Base-by-base conservation (phyloP, 192 early-diverging fungal genomes). In the Geranomyces michiganensis region DNA sequence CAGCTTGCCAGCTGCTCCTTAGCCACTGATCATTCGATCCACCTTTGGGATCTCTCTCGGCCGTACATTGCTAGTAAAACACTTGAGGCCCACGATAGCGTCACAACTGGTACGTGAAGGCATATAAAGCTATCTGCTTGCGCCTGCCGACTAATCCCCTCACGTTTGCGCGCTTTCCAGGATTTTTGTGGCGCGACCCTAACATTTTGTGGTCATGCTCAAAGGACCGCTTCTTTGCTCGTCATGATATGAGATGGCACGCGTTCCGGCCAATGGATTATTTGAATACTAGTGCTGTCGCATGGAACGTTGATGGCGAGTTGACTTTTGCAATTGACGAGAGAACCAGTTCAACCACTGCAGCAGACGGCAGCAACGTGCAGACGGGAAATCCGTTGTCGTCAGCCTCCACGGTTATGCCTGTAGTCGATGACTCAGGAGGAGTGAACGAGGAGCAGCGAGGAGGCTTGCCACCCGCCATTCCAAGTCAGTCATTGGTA, bases 1-100 rank as follows among this genome's bases (percentile, higher is more conserved):
- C 89, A 93, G 63, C 81, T 94, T 53, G 92, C 92, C n/a, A 85
- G 85, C 0, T 90, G 87, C 61, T 74, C 88, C 4, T 80, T 93
- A 43, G 55, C 76, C 14, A 83, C 80, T 12, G 92, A 92, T 69
- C 73, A 74, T 33, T 67, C 84, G 22, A 81, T 94, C n/a, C 88
- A 89, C 51, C 70, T 91, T 0, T 94, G 90, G 89, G 90, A 93
- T 79, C 67, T 92, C 4, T 74, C 82, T 15, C 71, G 90, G 47
- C 88, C 89, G 7, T 88, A 85, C 74, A 82, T 94, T 24, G 79
- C 93, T 9, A 77, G 86, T 43, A 85, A 86, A 56, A 79, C 84
- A 0, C 76, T 94, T 13, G 89, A 91, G 22, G 85, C 87, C 47
- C 91, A 93, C 68, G 85, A 89, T 46, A 83, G 78, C 12, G 82